phyloP scores from a whole-genome alignment of 1,284 basidiomycete genomes.

The Pholiota adiposa region DNA sequence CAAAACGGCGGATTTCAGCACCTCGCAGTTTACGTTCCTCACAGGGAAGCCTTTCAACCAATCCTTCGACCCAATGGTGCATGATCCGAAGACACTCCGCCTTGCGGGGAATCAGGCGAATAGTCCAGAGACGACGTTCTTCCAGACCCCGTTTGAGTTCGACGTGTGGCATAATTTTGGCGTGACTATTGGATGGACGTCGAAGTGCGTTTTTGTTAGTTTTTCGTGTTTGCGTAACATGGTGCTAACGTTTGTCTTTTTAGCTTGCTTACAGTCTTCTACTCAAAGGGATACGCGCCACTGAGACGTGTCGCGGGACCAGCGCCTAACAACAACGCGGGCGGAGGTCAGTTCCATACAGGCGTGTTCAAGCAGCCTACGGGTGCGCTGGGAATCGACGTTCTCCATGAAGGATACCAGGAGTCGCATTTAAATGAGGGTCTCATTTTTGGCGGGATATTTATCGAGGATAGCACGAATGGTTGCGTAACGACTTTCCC shows the following conservation, averaged over 20 bases:
- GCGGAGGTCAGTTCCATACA: slow-evolving; percentile 19
- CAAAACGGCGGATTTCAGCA: slow-evolving; percentile 20
- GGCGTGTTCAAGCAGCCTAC: slow-evolving; percentile 19
- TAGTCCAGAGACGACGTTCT: slow-evolving; percentile 18
- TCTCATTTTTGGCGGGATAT: slow-evolving; percentile 18
- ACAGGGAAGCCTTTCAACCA: slow-evolving; percentile 17
- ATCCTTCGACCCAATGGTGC: slow-evolving; percentile 16
- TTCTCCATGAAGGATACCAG: slow-evolving; percentile 18
- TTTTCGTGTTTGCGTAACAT: too few relatives aligned
- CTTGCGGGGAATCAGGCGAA: slow-evolving; percentile 17
- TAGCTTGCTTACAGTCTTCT: slow-evolving; percentile 17
- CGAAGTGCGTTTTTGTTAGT: slow-evolving; percentile 6
- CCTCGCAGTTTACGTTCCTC: slow-evolving; percentile 17
- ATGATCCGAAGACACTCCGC: slow-evolving; percentile 17
- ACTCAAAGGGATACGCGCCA: slow-evolving; percentile 14
- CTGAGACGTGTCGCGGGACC: slow-evolving; percentile 16
- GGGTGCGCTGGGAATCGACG: slow-evolving; percentile 18
- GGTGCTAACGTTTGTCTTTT: neutral
- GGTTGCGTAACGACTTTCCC: slow-evolving; percentile 16
- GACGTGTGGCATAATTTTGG: slow-evolving; percentile 22
- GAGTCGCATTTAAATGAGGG: slow-evolving; percentile 18
- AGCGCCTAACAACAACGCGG: slow-evolving; percentile 15
- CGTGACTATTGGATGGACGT: slow-evolving; percentile 16
- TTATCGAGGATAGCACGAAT: slow-evolving; percentile 17
- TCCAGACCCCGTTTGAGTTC: slow-evolving; percentile 17